Base-by-base conservation (phyloP, 768 basidiomycete species). In the Tulasnella sp. region DNA sequence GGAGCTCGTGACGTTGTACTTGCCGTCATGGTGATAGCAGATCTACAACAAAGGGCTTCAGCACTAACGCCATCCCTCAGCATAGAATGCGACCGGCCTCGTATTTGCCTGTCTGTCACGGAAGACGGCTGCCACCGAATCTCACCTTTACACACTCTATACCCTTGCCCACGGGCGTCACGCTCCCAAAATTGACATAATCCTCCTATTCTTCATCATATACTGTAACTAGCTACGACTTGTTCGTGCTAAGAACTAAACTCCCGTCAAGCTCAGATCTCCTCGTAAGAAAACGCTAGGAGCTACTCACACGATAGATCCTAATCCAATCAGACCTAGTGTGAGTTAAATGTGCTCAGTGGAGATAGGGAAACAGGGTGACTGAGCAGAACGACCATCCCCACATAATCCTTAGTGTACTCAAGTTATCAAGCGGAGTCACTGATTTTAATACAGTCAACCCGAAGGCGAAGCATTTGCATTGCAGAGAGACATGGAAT, bases 301-400 rank as follows among this genome's bases (percentile, higher is more conserved):
- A 56, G 30, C 9, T n/a, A 68, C 75, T 42, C 65, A 88, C 88
- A 69, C 85, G 78, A 68, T 92, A 92, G 24, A 97, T 80, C 13
- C 94, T 96, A 67, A 99, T 86, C 96, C 96, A 98, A 70, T 99
- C 96, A 65, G 83, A 82, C 11, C 88, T 79, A 11, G 93, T 94
- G 68, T 97, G 95, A 56, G 81, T 79, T 32, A 75, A 72, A 1
- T 94, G 94, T 0, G 89, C 94, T 64, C 83, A n/a, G n/a, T n/a
- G n/a, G n/a, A n/a, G n/a, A n/a, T n/a, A n/a, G n/a, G n/a, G n/a
- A n/a, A n/a, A n/a, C n/a, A n/a, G n/a, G n/a, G n/a, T n/a, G n/a
- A n/a, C n/a, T n/a, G n/a, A n/a, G n/a, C n/a, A n/a, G n/a, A n/a
- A n/a, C n/a, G n/a, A n/a, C n/a, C n/a, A n/a, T n/a, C n/a, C n/a